A percentile compares a stretch with the other conserved stretches of the same genome.
Conservation (phyloP, 2,329 filamentous ascomycete species). For the Parastagonospora nodorum region DNA sequence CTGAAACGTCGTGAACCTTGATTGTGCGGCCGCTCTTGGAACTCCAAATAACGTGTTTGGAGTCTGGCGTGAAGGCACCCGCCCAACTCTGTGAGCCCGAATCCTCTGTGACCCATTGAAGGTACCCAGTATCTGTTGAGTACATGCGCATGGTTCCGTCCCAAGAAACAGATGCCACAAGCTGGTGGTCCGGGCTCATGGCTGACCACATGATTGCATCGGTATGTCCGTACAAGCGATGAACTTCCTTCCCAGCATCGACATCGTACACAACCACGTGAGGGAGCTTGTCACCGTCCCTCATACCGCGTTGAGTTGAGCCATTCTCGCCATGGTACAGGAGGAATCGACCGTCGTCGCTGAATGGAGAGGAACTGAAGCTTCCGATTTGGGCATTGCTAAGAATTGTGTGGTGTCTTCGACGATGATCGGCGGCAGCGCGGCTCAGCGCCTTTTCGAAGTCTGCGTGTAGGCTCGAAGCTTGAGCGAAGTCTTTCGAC, state of each 20-base stretch:
- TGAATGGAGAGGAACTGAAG: slow-evolving; percentile 23
- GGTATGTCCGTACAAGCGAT: slow-evolving; percentile 29
- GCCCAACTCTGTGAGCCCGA: slow-evolving; percentile 27
- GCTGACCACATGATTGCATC: slow-evolving; percentile 34
- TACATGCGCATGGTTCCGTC: slow-evolving; percentile 38
- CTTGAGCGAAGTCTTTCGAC: slow-evolving; percentile 27
- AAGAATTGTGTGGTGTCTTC: slow-evolving; percentile 26
- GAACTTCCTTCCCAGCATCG: slow-evolving; percentile 12
- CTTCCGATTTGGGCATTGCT: slow-evolving; percentile 14
- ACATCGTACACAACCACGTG: slow-evolving; percentile 27
- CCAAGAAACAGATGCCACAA: slow-evolving; percentile 34
- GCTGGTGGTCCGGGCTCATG: slow-evolving; percentile 27
- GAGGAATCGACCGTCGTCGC: slow-evolving; percentile 21
- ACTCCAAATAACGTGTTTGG: slow-evolving; percentile 31
- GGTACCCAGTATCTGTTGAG: slow-evolving; percentile 17
- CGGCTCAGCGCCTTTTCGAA: slow-evolving; percentile 22
- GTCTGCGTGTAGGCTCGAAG: slow-evolving; percentile 23
- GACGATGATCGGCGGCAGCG: slow-evolving; percentile 25
- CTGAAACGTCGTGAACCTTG: slow-evolving; percentile 20
- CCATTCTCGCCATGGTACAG: slow-evolving; percentile 20
- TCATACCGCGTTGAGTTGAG: slow-evolving; percentile 15
- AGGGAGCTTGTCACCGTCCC: slow-evolving; percentile 10
- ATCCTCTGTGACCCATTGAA: slow-evolving; percentile 24
- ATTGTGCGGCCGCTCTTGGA: slow-evolving; percentile 15
- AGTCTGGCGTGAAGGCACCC: slow-evolving; percentile 33